A percentile compares a stretch with the other conserved stretches of the same genome.
phyloP scores from a whole-genome alignment of 1,284 basidiomycete species.

The Salmacisia buchloeana region DNA sequence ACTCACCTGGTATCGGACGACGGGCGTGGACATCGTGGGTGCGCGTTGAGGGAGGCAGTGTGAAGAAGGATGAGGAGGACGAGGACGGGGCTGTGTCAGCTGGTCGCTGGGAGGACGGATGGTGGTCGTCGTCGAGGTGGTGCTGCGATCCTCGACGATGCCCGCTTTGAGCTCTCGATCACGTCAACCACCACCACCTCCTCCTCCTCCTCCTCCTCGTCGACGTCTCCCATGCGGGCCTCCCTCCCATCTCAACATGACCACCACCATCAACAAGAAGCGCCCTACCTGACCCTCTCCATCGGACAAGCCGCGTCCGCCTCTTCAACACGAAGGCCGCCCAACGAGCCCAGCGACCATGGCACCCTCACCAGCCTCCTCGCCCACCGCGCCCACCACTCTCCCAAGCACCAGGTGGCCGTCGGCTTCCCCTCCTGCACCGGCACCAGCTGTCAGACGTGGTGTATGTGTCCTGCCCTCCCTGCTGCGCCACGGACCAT shows the following conservation, averaged over 20 bases:
- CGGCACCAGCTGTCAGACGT: background rate
- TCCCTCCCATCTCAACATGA: no score
- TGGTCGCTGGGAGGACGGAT: no score
- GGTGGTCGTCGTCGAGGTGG: no score
- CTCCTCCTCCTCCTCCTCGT: background rate
- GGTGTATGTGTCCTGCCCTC: background rate
- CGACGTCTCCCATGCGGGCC: no score
- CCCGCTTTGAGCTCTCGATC: no score
- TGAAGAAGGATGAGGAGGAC: no score
- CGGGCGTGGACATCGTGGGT: no score
- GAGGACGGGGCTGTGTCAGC: no score
- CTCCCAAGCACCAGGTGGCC: conserved; percentile 44
- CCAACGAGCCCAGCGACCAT: conserved; percentile 47
- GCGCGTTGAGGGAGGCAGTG: no score
- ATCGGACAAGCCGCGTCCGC: background rate
- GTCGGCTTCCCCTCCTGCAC: conserved; percentile 52
- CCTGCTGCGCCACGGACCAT: conserved; percentile 13
- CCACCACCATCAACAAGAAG: background rate
- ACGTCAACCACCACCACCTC: no score
- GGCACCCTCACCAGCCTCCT: conserved; percentile 48
- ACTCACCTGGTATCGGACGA: no score
- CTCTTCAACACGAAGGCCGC: background rate
- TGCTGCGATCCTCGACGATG: no score
- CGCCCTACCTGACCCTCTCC: background rate
- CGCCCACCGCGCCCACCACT: conserved; percentile 43